These are phyloP conservation scores for Cunninghamia lanceolata DNA, from an alignment of 75 land plant genomes.

Conservation along the genomic window DNA sequence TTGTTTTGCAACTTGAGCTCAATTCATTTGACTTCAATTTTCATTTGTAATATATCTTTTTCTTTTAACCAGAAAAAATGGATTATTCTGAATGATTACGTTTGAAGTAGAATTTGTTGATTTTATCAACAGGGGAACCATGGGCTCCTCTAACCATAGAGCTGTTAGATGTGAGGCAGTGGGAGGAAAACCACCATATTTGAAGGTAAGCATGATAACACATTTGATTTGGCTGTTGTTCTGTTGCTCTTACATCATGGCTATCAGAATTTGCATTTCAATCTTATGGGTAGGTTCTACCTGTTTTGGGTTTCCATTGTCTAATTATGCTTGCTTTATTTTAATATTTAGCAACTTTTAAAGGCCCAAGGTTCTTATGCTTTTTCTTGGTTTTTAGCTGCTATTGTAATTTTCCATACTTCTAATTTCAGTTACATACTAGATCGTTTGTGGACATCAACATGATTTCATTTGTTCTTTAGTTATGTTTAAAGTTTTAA, in stretches of 20 bases:
- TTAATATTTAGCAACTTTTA: not conserved
- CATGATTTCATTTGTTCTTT: too few species aligned
- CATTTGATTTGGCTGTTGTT: not conserved
- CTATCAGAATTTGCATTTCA: not conserved
- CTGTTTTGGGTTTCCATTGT: not conserved
- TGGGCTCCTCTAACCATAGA: constrained; percentile 76
- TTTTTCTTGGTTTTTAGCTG: too few species aligned
- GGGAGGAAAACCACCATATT: constrained; percentile 70
- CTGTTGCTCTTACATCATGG: not conserved
- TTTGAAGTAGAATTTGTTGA: not conserved
- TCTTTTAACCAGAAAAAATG: not conserved
- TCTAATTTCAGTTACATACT: not conserved
- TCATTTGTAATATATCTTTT: not conserved
- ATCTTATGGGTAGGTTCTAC: not conserved
- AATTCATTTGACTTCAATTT: not conserved
- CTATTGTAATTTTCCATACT: not conserved
- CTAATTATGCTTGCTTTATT: not conserved
- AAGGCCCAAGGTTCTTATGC: not conserved
- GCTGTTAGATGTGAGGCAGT: constrained; percentile 30
- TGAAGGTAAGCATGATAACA: constrained; percentile 36
- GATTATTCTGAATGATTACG: not conserved
- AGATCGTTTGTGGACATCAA: not conserved
- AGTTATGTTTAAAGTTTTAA: too few species aligned
- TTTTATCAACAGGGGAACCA: constrained; percentile 57
- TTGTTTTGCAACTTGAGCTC: too few species aligned